Base-by-base conservation (phyloP, 108 stramenopile genomes). In the Chaetoceros muelleri region DNA sequence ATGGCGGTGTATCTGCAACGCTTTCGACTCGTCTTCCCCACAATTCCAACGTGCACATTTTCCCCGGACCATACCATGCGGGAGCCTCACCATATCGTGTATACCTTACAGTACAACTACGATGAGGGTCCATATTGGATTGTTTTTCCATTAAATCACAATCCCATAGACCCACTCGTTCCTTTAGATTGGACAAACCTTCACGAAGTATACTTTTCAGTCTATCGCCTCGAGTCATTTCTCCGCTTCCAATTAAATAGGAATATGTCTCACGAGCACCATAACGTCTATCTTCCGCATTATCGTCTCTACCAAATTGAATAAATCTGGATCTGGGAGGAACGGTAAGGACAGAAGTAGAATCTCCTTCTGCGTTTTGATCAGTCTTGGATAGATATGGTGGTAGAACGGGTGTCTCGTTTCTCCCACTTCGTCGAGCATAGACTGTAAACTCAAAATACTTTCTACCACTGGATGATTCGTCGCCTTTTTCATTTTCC, bases 1-100 rank as follows among this genome's bases (percentile, higher is more conserved):
- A 21, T 18, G 54, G 28, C 22, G 54, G 54, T 30, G 22, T 20
- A 30, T 55, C 27, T 20, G 31, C 20, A 18, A 34, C 17, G 22
- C 20, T 21, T n/a, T 26, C 49, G 16, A 76, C 23, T 16, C 67
- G 53, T 45, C 44, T 66, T 18, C 82, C 88, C 34, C 34, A 22
- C 55, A 90, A 62, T 60, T 90, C 84, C 27, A 90, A 57, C 45
- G 73, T 85, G 46, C 81, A 82, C 64, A 76, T 76, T 44, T 81
- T 67, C 7, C 75, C 75, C 2, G 87, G 87, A 50, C 80, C 82
- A 59, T 84, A 85, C 72, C 82, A 90, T 13, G 84, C 78, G 2
- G 88, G 88, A 20, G 80, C 82, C 69, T 90, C 88, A 30, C 88
- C 88, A 56, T 90, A 90, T 16, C 88, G 78, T 47, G 80, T 82